A percentile compares a stretch with the other conserved stretches of the same genome.
Evolutionary conservation across 345 rosid genomes (phyloP).

Genomic region (Eucalyptus sp.): DNA sequence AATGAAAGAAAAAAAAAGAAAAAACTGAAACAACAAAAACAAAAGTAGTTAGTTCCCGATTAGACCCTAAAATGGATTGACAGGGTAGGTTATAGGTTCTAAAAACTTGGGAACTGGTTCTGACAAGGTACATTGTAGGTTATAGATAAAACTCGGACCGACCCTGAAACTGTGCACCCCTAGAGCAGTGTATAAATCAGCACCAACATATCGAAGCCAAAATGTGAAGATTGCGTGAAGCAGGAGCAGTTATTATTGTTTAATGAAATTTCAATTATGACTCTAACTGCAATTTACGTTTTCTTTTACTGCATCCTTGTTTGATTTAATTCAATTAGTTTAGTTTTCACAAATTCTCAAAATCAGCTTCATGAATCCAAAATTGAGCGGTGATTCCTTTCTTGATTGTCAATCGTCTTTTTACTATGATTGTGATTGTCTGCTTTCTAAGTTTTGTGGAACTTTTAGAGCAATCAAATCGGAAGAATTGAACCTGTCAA

Average conservation of each 20-base stretch:
- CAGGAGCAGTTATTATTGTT: not conserved
- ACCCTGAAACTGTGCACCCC: not conserved
- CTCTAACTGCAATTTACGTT: not conserved
- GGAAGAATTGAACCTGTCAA: not conserved
- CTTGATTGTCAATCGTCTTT: not conserved
- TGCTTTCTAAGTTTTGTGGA: too few relatives aligned
- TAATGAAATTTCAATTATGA: not conserved
- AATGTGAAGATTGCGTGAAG: not conserved
- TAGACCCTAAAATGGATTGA: not conserved
- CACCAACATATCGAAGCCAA: not conserved
- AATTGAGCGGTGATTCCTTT: not conserved
- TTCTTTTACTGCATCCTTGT: not conserved
- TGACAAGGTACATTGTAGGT: not conserved
- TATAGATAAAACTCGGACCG: not conserved
- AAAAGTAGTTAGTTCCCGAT: fast-evolving
- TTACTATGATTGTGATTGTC: not conserved
- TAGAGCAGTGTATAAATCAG: not conserved
- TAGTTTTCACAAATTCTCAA: not conserved
- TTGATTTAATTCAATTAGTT: not conserved
- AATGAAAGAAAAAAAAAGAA: too few relatives aligned
- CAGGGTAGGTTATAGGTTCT: not conserved
- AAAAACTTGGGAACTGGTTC: not conserved
- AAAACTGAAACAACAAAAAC: not conserved
- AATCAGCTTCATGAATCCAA: not conserved
- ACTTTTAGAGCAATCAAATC: not conserved